Conservation (phyloP, 2,329 filamentous ascomycete species). For the Fusarium newnesense region DNA sequence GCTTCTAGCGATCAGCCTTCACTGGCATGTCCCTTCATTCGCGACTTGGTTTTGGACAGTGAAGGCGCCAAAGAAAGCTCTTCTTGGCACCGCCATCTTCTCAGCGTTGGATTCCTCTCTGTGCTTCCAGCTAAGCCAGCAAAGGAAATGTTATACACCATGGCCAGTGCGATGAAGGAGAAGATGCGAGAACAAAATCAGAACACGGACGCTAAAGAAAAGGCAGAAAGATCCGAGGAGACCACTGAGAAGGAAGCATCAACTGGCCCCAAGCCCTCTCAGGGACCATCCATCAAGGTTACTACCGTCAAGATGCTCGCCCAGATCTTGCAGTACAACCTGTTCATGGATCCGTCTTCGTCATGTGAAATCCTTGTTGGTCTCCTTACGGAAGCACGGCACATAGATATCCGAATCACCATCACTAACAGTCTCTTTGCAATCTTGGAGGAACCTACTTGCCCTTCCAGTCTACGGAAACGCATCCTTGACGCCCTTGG, state of each 20-base stretch:
- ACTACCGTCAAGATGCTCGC: slow-evolving; percentile 53
- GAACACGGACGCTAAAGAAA: neutral
- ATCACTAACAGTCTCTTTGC: slow-evolving; percentile 45
- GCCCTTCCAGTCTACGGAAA: slow-evolving; percentile 10
- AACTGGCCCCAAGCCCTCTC: neutral
- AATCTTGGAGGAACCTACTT: slow-evolving; percentile 31
- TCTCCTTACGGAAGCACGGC: slow-evolving; percentile 45
- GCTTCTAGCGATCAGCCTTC: slow-evolving; percentile 45
- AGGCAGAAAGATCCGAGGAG: neutral
- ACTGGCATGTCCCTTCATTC: slow-evolving; percentile 46
- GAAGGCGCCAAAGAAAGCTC: slow-evolving; percentile 40
- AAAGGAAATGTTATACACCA: slow-evolving; percentile 40
- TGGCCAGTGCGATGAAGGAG: slow-evolving; percentile 44
- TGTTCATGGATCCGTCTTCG: slow-evolving; percentile 40
- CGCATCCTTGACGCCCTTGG: slow-evolving; percentile 44
- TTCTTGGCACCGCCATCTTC: slow-evolving; percentile 48
- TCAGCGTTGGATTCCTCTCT: slow-evolving; percentile 43
- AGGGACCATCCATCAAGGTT: slow-evolving; percentile 45
- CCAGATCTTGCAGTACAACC: slow-evolving; percentile 45
- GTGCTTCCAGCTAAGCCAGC: slow-evolving; percentile 42
- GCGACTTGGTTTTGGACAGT: slow-evolving; percentile 44
- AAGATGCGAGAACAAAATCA: slow-evolving; percentile 43
- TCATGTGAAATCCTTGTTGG: slow-evolving; percentile 44
- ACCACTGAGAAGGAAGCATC: neutral
- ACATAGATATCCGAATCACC: slow-evolving; percentile 48